Evolutionary conservation across 1,139 yeast species (phyloP).

Genomic region (Protomyces gravidus): DNA sequence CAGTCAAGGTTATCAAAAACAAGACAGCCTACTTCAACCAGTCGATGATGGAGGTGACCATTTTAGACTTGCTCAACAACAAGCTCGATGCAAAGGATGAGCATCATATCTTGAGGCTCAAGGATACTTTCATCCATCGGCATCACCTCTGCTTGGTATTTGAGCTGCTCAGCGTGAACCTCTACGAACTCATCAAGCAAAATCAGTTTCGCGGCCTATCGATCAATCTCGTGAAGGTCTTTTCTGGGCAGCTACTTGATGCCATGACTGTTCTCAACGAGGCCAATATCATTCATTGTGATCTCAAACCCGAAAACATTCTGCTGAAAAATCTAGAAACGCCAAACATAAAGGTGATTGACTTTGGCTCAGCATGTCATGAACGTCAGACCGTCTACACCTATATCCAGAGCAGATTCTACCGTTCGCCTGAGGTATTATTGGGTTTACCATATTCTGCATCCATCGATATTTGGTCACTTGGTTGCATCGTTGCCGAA

Average conservation of each 20-base stretch:
- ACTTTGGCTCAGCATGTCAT: slow-evolving; percentile 95
- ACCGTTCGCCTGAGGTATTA: slow-evolving; percentile 92
- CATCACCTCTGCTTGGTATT: slow-evolving; percentile 90
- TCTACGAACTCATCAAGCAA: slow-evolving; percentile 86
- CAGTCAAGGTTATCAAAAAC: slow-evolving; percentile 90
- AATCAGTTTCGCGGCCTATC: slow-evolving; percentile 89
- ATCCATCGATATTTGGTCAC: slow-evolving; percentile 96
- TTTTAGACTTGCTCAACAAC: slow-evolving; percentile 70
- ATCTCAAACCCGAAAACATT: slow-evolving; percentile 92
- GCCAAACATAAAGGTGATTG: slow-evolving; percentile 87
- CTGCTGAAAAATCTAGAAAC: slow-evolving; percentile 68
- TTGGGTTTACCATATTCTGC: slow-evolving; percentile 81
- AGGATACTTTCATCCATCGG: slow-evolving; percentile 87
- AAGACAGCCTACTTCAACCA: slow-evolving; percentile 89
- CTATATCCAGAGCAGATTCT: slow-evolving; percentile 91
- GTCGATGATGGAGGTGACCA: slow-evolving; percentile 82
- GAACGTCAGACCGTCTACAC: slow-evolving; percentile 86
- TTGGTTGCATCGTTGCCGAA: slow-evolving; percentile 95
- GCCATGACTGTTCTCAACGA: slow-evolving; percentile 75
- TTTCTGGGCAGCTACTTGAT: slow-evolving; percentile 75
- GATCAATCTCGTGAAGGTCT: slow-evolving; percentile 70
- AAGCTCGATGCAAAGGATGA: slow-evolving; percentile 65
- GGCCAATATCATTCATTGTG: slow-evolving; percentile 88
- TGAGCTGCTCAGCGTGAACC: slow-evolving; percentile 79
- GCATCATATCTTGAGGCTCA: slow-evolving; percentile 68